Evolutionary conservation across 179 eudicot genomes (phyloP).

Genomic region (Gypsophila paniculata): DNA sequence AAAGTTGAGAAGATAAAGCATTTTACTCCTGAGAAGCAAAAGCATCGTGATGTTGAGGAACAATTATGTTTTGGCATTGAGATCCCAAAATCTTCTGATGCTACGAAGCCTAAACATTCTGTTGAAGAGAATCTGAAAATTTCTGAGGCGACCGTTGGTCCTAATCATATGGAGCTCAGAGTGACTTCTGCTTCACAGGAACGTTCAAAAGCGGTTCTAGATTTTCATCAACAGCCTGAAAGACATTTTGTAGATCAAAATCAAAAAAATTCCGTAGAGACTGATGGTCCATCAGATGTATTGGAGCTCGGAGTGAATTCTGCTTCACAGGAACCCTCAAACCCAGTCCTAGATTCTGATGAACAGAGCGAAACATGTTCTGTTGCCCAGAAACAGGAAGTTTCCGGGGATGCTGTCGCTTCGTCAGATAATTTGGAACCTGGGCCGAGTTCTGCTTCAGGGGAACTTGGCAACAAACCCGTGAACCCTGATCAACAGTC

Average conservation of each 20-base stretch:
- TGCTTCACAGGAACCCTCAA: conserved; percentile 2
- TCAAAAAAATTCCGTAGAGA: background rate
- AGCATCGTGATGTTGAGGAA: background rate
- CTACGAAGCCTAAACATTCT: background rate
- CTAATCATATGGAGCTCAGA: conserved; percentile 6
- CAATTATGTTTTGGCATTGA: background rate
- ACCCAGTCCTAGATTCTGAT: conserved; percentile 10
- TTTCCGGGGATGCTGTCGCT: background rate
- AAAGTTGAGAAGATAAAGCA: conserved; percentile 2
- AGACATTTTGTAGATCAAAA: conserved; percentile 25
- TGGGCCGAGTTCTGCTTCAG: background rate
- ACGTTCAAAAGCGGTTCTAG: background rate
- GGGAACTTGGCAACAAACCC: background rate
- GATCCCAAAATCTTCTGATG: background rate
- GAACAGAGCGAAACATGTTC: conserved; percentile 33
- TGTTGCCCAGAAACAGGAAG: conserved; percentile 2
- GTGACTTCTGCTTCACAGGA: background rate
- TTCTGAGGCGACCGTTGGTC: conserved; percentile 2
- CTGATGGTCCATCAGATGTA: background rate
- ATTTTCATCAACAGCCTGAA: conserved; percentile 25
- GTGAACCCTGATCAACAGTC: conserved; percentile 15
- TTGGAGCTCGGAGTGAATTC: conserved; percentile 1
- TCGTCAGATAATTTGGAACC: conserved; percentile 8
- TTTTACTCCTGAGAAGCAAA: background rate
- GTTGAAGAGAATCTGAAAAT: background rate